Percentiles rank a stretch among this genome's conserved stretches.
These are phyloP conservation scores for Alternaria postmessia DNA, from an alignment of 2,329 filamentous ascomycete species.

Conservation along the genomic window DNA sequence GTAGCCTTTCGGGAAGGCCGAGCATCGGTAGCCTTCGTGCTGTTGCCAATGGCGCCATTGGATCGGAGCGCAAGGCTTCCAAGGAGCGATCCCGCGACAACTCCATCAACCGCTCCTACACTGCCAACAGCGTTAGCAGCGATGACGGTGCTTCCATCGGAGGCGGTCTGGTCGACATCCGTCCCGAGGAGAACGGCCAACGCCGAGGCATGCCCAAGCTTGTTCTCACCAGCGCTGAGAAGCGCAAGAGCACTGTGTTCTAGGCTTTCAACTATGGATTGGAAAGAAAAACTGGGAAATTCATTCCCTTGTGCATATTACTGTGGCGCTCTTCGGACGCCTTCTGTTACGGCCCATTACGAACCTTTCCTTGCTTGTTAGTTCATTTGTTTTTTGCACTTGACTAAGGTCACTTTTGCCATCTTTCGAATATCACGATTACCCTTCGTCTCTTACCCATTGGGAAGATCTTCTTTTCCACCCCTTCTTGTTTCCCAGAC, in stretches of 20 bases:
- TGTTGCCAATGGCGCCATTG: slow-evolving; percentile 83
- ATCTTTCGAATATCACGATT: slow-evolving; percentile 36
- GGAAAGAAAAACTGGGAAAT: slow-evolving; percentile 26
- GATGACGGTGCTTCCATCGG: slow-evolving; percentile 64
- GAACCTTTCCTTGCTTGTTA: slow-evolving; percentile 43
- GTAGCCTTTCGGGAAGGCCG: slow-evolving; percentile 79
- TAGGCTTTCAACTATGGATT: slow-evolving; percentile 48
- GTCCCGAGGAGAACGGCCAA: slow-evolving; percentile 61
- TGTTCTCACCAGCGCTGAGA: slow-evolving; percentile 87
- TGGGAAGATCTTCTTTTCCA: slow-evolving; percentile 36
- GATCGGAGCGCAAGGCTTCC: slow-evolving; percentile 77
- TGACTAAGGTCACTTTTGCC: slow-evolving; percentile 28
- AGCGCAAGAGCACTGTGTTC: slow-evolving; percentile 78
- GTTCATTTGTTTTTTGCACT: slow-evolving; percentile 38
- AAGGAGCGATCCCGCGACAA: slow-evolving; percentile 50
- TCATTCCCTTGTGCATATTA: slow-evolving; percentile 48
- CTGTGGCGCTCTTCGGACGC: slow-evolving; percentile 34
- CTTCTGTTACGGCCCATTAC: slow-evolving; percentile 49
- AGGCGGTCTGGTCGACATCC: slow-evolving; percentile 63
- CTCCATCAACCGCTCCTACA: slow-evolving; percentile 56
- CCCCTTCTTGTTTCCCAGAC: slow-evolving; percentile 31
- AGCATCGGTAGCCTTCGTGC: slow-evolving; percentile 79
- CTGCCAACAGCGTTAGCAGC: slow-evolving; percentile 71
- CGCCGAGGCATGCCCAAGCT: slow-evolving; percentile 87
- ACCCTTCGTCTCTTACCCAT: slow-evolving; percentile 41